phyloP scores from a whole-genome alignment of 1,284 basidiomycete species.

The Quambalaria eucalypti region DNA sequence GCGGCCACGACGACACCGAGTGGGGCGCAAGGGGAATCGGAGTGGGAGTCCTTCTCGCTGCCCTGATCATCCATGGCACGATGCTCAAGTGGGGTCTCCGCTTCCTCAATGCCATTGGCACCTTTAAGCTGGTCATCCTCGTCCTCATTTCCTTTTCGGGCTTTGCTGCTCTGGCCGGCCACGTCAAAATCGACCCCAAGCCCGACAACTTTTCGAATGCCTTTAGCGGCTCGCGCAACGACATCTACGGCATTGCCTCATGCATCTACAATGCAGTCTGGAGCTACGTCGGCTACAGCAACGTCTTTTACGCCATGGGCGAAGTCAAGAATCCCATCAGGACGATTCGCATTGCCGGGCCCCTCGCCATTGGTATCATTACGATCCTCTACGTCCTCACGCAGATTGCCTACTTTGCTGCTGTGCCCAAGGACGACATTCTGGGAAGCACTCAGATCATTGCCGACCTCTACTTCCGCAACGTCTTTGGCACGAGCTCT shows the following conservation, averaged over 20 bases:
- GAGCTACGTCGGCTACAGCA: slow-evolving; percentile 57
- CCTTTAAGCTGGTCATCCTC: slow-evolving; percentile 60
- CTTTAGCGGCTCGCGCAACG: slow-evolving; percentile 53
- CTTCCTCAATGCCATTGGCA: slow-evolving; percentile 60
- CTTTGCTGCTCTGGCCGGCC: slow-evolving; percentile 54
- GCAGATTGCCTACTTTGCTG: slow-evolving; percentile 52
- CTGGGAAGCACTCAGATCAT: slow-evolving; percentile 52
- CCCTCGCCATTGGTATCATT: slow-evolving; percentile 53
- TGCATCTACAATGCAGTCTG: slow-evolving; percentile 51
- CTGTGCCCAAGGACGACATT: slow-evolving; percentile 53
- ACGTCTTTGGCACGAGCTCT: slow-evolving; percentile 54
- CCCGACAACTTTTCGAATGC: slow-evolving; percentile 53
- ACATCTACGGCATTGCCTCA: slow-evolving; percentile 35
- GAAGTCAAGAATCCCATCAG: slow-evolving; percentile 52
- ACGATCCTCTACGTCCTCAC: slow-evolving; percentile 51
- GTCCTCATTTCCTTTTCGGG: slow-evolving; percentile 55
- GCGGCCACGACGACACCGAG: slow-evolving; percentile 49
- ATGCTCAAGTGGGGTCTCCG: slow-evolving; percentile 57
- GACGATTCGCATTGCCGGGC: slow-evolving; percentile 56
- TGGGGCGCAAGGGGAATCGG: slow-evolving; percentile 59
- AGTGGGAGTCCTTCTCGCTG: slow-evolving; percentile 52
- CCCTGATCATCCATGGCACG: slow-evolving; percentile 54
- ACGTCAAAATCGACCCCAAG: slow-evolving; percentile 3
- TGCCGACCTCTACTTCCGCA: slow-evolving; percentile 55
- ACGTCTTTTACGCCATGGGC: slow-evolving; percentile 55